Percentiles rank a stretch among this genome's conserved stretches.
phyloP scores from a whole-genome alignment of 2,329 filamentous ascomycete species.

The Colletotrichum cordylinicola region DNA sequence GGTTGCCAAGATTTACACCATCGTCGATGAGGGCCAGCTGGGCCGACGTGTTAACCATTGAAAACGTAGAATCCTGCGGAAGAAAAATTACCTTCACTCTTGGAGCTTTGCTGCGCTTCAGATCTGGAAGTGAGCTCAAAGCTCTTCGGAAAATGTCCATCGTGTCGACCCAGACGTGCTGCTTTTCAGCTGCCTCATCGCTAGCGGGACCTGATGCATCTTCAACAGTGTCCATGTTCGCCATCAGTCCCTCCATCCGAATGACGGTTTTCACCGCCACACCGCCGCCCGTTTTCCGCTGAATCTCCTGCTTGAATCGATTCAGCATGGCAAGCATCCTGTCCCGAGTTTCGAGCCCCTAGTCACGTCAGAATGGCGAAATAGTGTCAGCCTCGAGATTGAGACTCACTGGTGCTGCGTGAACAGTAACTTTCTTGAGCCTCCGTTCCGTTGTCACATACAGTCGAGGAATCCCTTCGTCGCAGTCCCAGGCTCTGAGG shows the following conservation, averaged over 20 bases:
- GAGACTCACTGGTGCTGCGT: neutral
- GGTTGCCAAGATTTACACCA: neutral
- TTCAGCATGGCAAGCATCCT: neutral
- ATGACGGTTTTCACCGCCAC: neutral
- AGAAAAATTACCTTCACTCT: neutral
- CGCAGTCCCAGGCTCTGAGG: neutral
- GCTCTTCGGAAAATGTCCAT: neutral
- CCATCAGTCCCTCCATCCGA: neutral
- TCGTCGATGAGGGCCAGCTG: neutral
- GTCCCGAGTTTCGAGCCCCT: neutral
- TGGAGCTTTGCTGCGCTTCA: neutral
- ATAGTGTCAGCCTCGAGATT: neutral
- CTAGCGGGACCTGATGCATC: neutral
- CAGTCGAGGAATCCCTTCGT: neutral
- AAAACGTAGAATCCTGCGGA: accelerated
- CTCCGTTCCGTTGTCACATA: neutral
- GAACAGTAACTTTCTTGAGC: neutral
- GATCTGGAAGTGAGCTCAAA: neutral
- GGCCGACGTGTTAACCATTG: accelerated
- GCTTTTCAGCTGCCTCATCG: neutral
- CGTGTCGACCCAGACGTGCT: neutral
- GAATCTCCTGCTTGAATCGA: neutral
- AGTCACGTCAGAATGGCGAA: accelerated
- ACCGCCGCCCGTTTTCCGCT: neutral
- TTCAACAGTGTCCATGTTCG: neutral